Conservation (phyloP, 1,284 basidiomycete species). For the Bjerkandera adusta region DNA sequence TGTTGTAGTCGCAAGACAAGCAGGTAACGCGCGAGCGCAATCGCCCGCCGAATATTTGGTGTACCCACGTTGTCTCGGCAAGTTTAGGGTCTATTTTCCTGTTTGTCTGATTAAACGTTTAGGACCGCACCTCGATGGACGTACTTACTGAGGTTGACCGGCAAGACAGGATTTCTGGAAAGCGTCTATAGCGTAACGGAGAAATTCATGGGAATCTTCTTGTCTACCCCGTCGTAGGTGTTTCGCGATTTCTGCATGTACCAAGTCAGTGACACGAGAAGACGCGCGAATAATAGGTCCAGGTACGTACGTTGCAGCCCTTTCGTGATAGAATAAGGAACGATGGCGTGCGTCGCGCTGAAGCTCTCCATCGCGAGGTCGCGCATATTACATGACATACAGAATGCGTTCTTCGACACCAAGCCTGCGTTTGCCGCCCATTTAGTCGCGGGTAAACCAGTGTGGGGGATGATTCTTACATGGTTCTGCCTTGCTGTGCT, state of each 20-base stretch:
- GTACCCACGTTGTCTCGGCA: conserved; percentile 91
- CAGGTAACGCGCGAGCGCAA: conserved; percentile 95
- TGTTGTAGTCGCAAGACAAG: conserved; percentile 78
- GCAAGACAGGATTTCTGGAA: conserved; percentile 84
- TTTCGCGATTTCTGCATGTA: conserved; percentile 77
- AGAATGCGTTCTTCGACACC: conserved; percentile 53
- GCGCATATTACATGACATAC: conserved; percentile 75
- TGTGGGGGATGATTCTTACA: conserved; percentile 32
- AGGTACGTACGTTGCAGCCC: conserved; percentile 64
- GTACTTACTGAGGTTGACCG: conserved; percentile 66
- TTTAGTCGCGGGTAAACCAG: too few relatives aligned
- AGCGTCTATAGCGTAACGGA: conserved; percentile 92
- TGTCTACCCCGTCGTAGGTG: conserved; percentile 90
- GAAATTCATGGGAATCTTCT: conserved; percentile 98
- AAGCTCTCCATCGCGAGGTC: conserved; percentile 53
- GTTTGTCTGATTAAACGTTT: conserved; percentile 5
- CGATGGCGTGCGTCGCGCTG: conserved; percentile 44
- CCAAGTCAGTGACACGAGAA: conserved; percentile 1
- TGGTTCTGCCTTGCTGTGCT: conserved; percentile 40
- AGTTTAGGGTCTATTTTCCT: conserved; percentile 81
- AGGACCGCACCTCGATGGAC: too few relatives aligned
- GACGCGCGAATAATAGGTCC: neutral
- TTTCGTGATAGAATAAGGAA: conserved; percentile 60
- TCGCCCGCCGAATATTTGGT: conserved; percentile 91
- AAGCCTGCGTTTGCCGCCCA: too few relatives aligned